phyloP scores from a whole-genome alignment of 371 early-diverging fungal species.

The Mucor velutinosus region DNA sequence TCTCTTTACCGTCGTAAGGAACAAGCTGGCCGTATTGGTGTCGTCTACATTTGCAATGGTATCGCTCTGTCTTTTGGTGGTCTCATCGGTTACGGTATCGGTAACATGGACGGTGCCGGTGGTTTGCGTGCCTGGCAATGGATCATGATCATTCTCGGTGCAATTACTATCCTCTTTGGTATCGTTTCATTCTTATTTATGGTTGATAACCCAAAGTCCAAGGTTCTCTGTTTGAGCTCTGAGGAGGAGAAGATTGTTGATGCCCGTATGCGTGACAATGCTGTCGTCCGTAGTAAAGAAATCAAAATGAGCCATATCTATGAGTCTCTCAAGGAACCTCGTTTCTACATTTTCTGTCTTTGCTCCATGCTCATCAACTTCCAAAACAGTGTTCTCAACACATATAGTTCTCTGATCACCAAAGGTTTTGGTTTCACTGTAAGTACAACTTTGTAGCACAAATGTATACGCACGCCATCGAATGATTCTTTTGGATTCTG shows the following conservation, averaged over 20 bases:
- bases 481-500: neutral
- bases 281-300: slow-evolving; percentile 11
- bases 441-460: slow-evolving; percentile 10
- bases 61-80: slow-evolving; percentile 64
- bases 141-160: slow-evolving; percentile 46
- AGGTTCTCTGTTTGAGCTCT: slow-evolving; percentile 27
- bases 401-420: slow-evolving; percentile 40
- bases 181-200: slow-evolving; percentile 34
- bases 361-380: slow-evolving; percentile 35
- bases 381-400: slow-evolving; percentile 42
- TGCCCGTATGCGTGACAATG: slow-evolving; percentile 30
- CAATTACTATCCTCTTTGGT: slow-evolving; percentile 27
- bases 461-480: neutral
- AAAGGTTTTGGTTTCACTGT: slow-evolving; percentile 43
- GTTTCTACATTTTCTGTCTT: slow-evolving; percentile 27
- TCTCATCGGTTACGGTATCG: slow-evolving; percentile 61
- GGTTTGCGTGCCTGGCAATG: slow-evolving; percentile 62
- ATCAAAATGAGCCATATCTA: slow-evolving; percentile 14
- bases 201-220: slow-evolving; percentile 36
- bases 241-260: slow-evolving; percentile 42
- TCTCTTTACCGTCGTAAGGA: slow-evolving; percentile 42
- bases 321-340: slow-evolving; percentile 24
- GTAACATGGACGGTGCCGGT: slow-evolving; percentile 41
- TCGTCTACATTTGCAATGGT: slow-evolving; percentile 48
- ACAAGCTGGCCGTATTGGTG: slow-evolving; percentile 40